A percentile compares a stretch with the other conserved stretches of the same genome.
These are phyloP conservation scores for Moricandia moricandioides DNA, from an alignment of 345 rosid genomes.

Conservation along the genomic window DNA sequence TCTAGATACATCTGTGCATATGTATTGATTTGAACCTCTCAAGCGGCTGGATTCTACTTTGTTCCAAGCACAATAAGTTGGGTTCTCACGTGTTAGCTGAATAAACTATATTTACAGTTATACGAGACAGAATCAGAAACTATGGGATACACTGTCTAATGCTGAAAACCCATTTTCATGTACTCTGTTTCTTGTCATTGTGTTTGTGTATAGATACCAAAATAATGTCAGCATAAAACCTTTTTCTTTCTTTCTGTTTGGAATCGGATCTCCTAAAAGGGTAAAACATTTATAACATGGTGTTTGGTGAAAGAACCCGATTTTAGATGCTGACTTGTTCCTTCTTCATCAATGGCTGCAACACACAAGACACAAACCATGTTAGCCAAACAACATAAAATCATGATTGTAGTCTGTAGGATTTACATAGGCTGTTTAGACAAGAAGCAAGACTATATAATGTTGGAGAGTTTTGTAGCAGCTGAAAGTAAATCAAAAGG, in stretches of 20 bases:
- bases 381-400: background rate
- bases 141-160: background rate
- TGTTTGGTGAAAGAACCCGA: background rate
- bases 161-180: background rate
- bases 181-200: background rate
- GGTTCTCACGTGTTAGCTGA: background rate
- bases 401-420: background rate
- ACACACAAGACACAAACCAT: background rate
- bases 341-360: conserved; percentile 13
- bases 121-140: background rate
- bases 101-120: background rate
- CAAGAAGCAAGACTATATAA: background rate
- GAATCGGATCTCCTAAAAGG: conserved; percentile 11
- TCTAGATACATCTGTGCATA: no score
- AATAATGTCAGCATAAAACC: background rate
- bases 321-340: conserved; percentile 1
- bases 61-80: background rate
- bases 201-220: background rate
- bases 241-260: background rate
- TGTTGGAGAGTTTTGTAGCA: background rate
- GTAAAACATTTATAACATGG: background rate
- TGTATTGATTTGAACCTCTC: no score
- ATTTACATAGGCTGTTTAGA: background rate
- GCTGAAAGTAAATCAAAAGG: background rate
- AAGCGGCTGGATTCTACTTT: background rate